Percentiles rank a stretch among this genome's conserved stretches.
Conservation (phyloP, 225 moss, liverwort and hornwort genomes). For the Anthoceros angustus region DNA sequence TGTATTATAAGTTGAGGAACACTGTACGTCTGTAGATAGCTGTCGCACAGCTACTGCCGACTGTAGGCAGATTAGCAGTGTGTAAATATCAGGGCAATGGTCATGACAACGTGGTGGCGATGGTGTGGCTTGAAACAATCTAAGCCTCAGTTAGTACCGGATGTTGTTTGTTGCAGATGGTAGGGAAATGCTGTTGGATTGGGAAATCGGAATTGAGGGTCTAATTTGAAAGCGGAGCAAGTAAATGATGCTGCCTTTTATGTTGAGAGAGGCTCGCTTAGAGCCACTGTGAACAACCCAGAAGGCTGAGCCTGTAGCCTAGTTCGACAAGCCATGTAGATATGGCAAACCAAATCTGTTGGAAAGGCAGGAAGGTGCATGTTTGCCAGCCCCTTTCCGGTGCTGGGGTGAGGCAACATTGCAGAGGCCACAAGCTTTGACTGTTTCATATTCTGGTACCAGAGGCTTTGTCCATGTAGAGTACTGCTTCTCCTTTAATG, state of each 20-base stretch:
- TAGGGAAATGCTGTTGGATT: conserved; percentile 4
- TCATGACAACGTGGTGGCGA: background rate
- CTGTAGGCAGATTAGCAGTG: background rate
- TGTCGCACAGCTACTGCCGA: background rate
- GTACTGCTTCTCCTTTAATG: no score
- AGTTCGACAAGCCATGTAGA: no score
- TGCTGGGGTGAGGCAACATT: no score
- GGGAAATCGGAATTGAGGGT: conserved; percentile 6
- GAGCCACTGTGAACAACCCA: background rate
- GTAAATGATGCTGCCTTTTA: background rate
- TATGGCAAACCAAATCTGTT: no score
- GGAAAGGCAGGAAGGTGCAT: no score
- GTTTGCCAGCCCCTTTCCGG: no score
- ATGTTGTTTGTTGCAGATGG: conserved; percentile 5
- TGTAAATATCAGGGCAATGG: background rate
- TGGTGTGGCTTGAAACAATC: background rate
- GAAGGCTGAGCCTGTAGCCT: no score
- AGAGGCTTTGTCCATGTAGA: no score
- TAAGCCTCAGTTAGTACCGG: background rate
- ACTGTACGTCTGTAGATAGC: background rate
- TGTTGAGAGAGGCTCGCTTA: background rate
- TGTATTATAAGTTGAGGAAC: conserved; percentile 61
- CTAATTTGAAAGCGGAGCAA: background rate
- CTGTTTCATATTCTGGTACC: no score
- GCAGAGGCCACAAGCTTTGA: no score